phyloP scores from a whole-genome alignment of 2,329 filamentous ascomycete species.

The Hymenoscyphus fraxineus region DNA sequence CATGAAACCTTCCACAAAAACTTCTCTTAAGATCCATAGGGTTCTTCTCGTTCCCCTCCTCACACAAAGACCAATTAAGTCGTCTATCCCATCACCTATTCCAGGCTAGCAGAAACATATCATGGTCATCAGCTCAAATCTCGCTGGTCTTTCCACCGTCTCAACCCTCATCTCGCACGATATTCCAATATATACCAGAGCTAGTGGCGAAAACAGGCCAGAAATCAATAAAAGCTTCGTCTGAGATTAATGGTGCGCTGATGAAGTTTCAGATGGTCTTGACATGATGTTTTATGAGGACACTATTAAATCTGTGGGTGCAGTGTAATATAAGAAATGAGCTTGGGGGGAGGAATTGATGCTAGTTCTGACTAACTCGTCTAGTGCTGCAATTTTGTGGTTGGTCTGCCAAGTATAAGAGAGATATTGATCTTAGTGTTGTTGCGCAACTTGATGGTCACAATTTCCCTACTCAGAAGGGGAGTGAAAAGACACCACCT shows the following conservation, averaged over 20 bases:
- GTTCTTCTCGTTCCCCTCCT: constrained; percentile 12
- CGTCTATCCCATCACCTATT: constrained; percentile 8
- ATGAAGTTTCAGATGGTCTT: constrained; percentile 51
- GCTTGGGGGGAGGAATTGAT: constrained; percentile 43
- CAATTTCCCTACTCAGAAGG: constrained; percentile 54
- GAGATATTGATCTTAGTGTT: constrained; percentile 54
- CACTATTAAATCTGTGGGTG: constrained; percentile 54
- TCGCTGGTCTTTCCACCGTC: constrained; percentile 59
- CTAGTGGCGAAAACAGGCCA: constrained; percentile 57
- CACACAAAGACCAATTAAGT: constrained; percentile 9
- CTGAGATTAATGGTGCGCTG: constrained; percentile 60
- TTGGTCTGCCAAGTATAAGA: constrained; percentile 50
- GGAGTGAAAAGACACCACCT: constrained; percentile 51
- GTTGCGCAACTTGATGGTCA: constrained; percentile 60
- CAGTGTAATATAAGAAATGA: constrained; percentile 17
- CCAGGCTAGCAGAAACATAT: constrained; percentile 33
- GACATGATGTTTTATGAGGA: constrained; percentile 50
- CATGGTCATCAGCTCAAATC: constrained; percentile 61
- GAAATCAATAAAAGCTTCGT: constrained; percentile 65
- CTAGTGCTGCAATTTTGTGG: constrained; percentile 51
- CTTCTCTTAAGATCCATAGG: background rate
- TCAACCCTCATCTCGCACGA: constrained; percentile 51
- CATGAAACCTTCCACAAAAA: background rate
- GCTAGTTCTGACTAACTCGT: constrained; percentile 44
- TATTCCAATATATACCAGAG: constrained; percentile 56